Conservation (phyloP, 768 basidiomycete genomes). For the Lactarius psammicola region DNA sequence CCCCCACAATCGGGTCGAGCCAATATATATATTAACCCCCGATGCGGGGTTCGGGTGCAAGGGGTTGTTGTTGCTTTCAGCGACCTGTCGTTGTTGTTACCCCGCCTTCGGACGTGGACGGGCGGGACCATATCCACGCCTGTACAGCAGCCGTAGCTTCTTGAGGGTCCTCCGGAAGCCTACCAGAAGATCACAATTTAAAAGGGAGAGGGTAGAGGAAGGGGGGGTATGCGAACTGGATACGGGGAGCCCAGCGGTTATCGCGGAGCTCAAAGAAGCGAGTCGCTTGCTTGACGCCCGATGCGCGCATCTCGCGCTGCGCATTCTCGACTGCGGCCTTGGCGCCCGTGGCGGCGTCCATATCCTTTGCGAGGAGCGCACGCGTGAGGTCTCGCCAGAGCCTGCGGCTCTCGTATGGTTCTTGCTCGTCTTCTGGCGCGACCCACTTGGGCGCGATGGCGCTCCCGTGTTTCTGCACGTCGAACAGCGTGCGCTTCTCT, state of each 20-base stretch:
- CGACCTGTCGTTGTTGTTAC: background rate
- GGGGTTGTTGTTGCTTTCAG: background rate
- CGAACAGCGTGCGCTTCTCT: conserved; percentile 76
- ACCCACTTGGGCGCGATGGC: conserved; percentile 79
- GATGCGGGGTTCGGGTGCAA: background rate
- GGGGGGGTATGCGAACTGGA: conserved; percentile 52
- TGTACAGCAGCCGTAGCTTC: conserved; percentile 65
- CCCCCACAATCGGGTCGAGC: background rate
- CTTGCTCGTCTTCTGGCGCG: conserved; percentile 83
- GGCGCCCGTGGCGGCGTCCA: conserved; percentile 90
- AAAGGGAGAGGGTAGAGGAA: conserved; percentile 1
- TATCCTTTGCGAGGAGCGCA: conserved; percentile 84
- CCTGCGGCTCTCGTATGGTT: conserved; percentile 75
- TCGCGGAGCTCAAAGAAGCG: conserved; percentile 78
- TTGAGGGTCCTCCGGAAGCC: conserved; percentile 67
- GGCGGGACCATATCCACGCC: conserved; percentile 70
- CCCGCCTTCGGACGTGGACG: conserved; percentile 2
- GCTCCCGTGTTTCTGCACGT: conserved; percentile 73
- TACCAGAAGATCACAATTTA: conserved; percentile 35
- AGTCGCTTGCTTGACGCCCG: conserved; percentile 63
- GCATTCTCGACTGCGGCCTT: conserved; percentile 90
- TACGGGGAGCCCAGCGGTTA: conserved; percentile 80
- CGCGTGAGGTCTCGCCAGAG: conserved; percentile 82
- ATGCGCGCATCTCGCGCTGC: conserved; percentile 77
- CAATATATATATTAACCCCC: background rate